Evolutionary conservation across 73 alveolate species (phyloP).

Genomic region (Paramecium primaurelia): DNA sequence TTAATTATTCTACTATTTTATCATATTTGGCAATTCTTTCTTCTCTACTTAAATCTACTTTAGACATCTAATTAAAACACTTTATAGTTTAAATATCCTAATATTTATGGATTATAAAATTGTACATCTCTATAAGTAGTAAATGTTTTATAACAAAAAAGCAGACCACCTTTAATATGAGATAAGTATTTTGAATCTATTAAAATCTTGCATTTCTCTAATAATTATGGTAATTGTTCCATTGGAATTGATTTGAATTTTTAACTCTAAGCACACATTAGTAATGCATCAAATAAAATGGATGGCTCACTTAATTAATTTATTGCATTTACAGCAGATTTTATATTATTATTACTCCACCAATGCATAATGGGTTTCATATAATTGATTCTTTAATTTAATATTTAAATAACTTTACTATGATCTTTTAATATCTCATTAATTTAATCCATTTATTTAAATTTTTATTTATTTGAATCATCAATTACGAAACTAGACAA

Average conservation of each 20-base stretch:
- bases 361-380: constrained; percentile 45
- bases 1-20: constrained; percentile 29
- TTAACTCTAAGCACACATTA: background rate
- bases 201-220: background rate
- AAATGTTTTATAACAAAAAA: background rate
- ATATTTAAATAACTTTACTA: constrained; percentile 3
- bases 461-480: background rate
- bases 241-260: background rate
- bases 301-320: constrained; percentile 42
- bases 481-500: background rate
- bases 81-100: constrained; percentile 43
- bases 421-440: constrained; percentile 24
- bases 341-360: constrained; percentile 29
- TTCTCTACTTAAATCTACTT: constrained; percentile 60
- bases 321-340: constrained; percentile 38
- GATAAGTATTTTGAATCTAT: constrained; percentile 17
- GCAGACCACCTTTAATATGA: background rate
- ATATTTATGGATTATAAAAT: background rate
- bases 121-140: background rate
- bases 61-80: constrained; percentile 28
- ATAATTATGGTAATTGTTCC: background rate
- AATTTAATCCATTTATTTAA: background rate
- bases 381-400: constrained; percentile 21
- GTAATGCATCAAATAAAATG: constrained; percentile 37
- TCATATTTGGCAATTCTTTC: constrained; percentile 55